Base-by-base conservation (phyloP, 352 stramenopile genomes). In the Pythium pyrilobum region DNA sequence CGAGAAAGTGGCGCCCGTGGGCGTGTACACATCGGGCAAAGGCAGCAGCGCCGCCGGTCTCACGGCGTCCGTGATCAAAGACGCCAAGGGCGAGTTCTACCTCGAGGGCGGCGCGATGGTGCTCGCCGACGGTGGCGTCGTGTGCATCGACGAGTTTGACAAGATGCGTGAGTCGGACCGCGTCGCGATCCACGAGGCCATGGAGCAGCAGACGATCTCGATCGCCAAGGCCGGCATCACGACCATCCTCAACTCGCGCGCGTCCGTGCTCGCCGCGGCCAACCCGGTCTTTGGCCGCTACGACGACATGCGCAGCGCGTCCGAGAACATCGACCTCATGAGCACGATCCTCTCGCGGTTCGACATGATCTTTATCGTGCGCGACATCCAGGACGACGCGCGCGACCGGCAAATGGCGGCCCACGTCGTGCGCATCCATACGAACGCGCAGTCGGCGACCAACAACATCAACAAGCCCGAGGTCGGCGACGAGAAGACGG, bases 191-290 rank as follows among this genome's bases (percentile, higher is more conserved):
- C 97, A 99, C 70, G 97, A 99, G 72, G 96, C 96, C 10, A 99
- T 99, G 97, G 97, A 99, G 71, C 97, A 99, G 70, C 97, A 99
- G 64, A 99, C 97, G 6, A 99, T 99, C 57, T 98, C 91, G 47
- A 95, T 99, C 37, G 97, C 96, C 12, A 99, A 99, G 58, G 97
- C 97, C 5, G 97, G 97, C 27, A 99, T 99, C 64, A 99, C 96
- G 1, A 99, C 97, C 2, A 97, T 99, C 40, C 76, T 99, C 18
- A 99, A 99, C 69, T 97, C 81, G 21, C 78, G 96, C 12, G 72
- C 82, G 10, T 93, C 85, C 16, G 92, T 98, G 1, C 58, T 98
- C n/a, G 92, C 92, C 5, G 97, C 97, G 29, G 97, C 97, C 4
- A 99, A 99, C 64, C 97, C 97, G 4, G 95, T 99, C 9, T 99